A percentile compares a stretch with the other conserved stretches of the same genome.
phyloP scores from a whole-genome alignment of 2,329 filamentous ascomycete species.

The Polychaeton citri region DNA sequence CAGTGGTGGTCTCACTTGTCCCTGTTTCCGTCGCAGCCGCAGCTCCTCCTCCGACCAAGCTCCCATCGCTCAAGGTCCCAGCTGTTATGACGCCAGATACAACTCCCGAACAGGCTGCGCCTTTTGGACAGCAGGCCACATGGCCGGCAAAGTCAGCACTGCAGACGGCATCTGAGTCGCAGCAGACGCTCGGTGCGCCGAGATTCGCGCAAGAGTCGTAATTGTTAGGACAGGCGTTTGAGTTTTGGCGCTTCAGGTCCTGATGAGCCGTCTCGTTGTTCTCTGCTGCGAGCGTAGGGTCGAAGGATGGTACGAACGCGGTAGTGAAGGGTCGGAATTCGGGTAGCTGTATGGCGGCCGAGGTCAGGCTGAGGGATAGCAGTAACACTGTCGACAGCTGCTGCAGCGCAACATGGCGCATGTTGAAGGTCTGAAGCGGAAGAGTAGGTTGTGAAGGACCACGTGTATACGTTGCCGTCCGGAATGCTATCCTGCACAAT shows the following conservation, averaged over 20 bases:
- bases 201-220: constrained; percentile 41
- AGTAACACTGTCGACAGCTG: not conserved
- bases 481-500: no score
- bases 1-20: constrained; percentile 6
- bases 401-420: not conserved
- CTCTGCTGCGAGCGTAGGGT: constrained; percentile 9
- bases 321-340: constrained; percentile 17
- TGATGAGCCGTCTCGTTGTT: constrained; percentile 7
- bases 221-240: constrained; percentile 34
- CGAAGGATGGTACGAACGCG: constrained; percentile 13
- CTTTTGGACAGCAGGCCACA: constrained; percentile 48
- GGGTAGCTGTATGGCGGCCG: constrained; percentile 13
- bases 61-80: constrained; percentile 16
- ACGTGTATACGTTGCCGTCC: no score
- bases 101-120: constrained; percentile 44
- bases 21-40: constrained; percentile 7
- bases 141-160: constrained; percentile 42
- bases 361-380: constrained; percentile 1
- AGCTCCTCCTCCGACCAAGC: constrained; percentile 11
- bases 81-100: constrained; percentile 26
- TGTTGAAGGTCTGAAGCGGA: no score
- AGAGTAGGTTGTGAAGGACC: no score
- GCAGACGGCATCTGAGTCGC: constrained; percentile 39
- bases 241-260: constrained; percentile 20
- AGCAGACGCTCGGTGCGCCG: constrained; percentile 43